Percentiles rank a stretch among this genome's conserved stretches.
phyloP scores from a whole-genome alignment of 2,329 filamentous ascomycete species.

The Chaetomium sp. region DNA sequence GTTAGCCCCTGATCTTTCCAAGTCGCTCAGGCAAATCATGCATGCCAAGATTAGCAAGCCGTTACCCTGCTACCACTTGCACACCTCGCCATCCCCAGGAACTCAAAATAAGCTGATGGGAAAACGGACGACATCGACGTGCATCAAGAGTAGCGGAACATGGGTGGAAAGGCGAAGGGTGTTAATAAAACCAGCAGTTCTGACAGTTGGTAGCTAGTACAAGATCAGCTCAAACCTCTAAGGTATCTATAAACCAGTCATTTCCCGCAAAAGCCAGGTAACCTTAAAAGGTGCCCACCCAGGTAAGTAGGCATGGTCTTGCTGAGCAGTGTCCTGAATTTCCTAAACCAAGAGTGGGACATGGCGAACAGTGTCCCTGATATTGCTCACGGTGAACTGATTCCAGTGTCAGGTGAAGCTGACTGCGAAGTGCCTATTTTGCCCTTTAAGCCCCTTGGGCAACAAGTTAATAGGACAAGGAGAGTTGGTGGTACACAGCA shows the following conservation, averaged over 20 bases:
- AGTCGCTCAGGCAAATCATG: background rate
- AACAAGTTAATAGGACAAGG: background rate
- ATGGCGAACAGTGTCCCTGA: background rate
- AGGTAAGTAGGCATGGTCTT: background rate
- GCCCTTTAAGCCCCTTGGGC: background rate
- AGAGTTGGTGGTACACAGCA: background rate
- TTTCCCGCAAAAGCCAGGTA: too few relatives aligned
- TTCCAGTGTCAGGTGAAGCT: background rate
- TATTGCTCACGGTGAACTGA: background rate
- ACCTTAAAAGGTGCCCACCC: too few relatives aligned
- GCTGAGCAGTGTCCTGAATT: background rate
- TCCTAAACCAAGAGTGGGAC: background rate
- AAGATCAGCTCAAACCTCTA: too few relatives aligned
- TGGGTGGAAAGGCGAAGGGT: too few relatives aligned
- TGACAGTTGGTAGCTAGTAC: too few relatives aligned
- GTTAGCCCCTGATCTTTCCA: background rate
- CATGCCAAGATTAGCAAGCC: background rate
- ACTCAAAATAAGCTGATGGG: too few relatives aligned
- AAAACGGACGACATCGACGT: background rate
- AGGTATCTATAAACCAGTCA: too few relatives aligned
- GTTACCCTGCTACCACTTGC: conserved; percentile 16
- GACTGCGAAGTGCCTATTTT: background rate
- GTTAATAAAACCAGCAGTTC: too few relatives aligned
- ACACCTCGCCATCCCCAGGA: background rate
- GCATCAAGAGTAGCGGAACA: too few relatives aligned